These are phyloP conservation scores for Coemansia sp. DNA, from an alignment of 192 early-diverging fungal species.

Conservation along the genomic window DNA sequence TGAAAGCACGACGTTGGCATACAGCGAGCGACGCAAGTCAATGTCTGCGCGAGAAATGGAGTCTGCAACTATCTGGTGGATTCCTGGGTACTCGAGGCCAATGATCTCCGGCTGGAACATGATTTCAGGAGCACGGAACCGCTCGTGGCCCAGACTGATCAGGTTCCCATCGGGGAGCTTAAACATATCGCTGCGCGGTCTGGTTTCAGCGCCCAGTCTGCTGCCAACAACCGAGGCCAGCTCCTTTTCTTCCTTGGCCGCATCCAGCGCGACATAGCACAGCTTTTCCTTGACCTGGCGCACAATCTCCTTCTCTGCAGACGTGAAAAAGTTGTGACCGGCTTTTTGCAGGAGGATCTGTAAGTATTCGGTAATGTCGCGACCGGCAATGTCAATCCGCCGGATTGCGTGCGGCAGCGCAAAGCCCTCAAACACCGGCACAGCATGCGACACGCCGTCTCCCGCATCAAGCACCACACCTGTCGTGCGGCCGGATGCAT, in stretches of 20 bases:
- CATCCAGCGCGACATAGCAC: conserved; percentile 89
- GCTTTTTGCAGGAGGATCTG: conserved; percentile 90
- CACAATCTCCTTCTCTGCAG: conserved; percentile 94
- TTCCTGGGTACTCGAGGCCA: conserved; percentile 87
- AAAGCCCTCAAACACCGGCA: conserved; percentile 94
- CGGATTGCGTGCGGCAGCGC: conserved; percentile 92
- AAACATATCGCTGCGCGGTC: conserved; percentile 40
- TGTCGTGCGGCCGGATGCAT: conserved; percentile 96
- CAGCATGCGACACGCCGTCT: conserved; percentile 91
- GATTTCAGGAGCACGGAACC: conserved; percentile 94
- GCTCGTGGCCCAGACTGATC: conserved; percentile 76
- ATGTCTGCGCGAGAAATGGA: conserved; percentile 92
- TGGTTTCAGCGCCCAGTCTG: conserved; percentile 23
- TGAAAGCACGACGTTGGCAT: conserved; percentile 89
- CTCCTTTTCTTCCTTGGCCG: conserved; percentile 93
- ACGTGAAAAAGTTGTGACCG: conserved; percentile 83
- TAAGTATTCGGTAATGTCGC: conserved; percentile 91
- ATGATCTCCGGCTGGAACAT: conserved; percentile 93
- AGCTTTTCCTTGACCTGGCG: conserved; percentile 95
- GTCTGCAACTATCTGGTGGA: conserved; percentile 92
- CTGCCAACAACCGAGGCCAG: conserved; percentile 69
- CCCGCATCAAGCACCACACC: conserved; percentile 95
- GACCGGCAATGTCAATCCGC: conserved; percentile 91
- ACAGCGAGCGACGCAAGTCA: conserved; percentile 87
- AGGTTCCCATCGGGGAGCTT: conserved; percentile 43